phyloP scores from a whole-genome alignment of 257 asterid genomes.

The Orobanche coerulescens region DNA sequence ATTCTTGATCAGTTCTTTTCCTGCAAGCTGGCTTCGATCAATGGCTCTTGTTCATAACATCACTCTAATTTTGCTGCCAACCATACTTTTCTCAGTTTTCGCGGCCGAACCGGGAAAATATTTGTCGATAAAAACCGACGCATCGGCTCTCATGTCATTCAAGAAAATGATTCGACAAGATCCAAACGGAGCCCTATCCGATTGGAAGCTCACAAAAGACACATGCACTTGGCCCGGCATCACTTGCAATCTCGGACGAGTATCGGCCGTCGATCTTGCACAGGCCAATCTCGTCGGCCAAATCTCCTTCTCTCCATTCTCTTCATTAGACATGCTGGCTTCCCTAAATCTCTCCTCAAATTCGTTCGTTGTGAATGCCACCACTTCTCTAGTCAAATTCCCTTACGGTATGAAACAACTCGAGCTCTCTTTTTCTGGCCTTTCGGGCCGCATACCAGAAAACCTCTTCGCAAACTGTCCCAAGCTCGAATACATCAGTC shows the following conservation, averaged over 20 bases:
- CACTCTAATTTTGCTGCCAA: slow-evolving; percentile 22
- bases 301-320: slow-evolving; percentile 45
- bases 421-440: slow-evolving; percentile 57
- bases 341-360: slow-evolving; percentile 70
- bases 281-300: slow-evolving; percentile 61
- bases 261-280: slow-evolving; percentile 58
- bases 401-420: slow-evolving; percentile 53
- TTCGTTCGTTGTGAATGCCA: slow-evolving; percentile 41
- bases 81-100: slow-evolving; percentile 4
- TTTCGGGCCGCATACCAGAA: slow-evolving; percentile 55
- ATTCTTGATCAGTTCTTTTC: not conserved
- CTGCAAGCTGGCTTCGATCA: not conserved
- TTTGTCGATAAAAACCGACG: slow-evolving; percentile 49
- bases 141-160: slow-evolving; percentile 59
- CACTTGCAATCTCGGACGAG: slow-evolving; percentile 54
- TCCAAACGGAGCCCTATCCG: slow-evolving; percentile 50
- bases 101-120: slow-evolving; percentile 15
- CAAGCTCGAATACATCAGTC: slow-evolving; percentile 55
- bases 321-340: slow-evolving; percentile 45
- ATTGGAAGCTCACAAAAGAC: slow-evolving; percentile 47
- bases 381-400: slow-evolving; percentile 45
- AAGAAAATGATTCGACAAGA: slow-evolving; percentile 66
- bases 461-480: slow-evolving; percentile 47
- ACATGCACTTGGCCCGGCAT: slow-evolving; percentile 72
- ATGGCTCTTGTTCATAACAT: slow-evolving; percentile 22